Percentiles rank a stretch among this genome's conserved stretches.
phyloP scores from a whole-genome alignment of 768 basidiomycete genomes.

The Tricholoma matsutake region DNA sequence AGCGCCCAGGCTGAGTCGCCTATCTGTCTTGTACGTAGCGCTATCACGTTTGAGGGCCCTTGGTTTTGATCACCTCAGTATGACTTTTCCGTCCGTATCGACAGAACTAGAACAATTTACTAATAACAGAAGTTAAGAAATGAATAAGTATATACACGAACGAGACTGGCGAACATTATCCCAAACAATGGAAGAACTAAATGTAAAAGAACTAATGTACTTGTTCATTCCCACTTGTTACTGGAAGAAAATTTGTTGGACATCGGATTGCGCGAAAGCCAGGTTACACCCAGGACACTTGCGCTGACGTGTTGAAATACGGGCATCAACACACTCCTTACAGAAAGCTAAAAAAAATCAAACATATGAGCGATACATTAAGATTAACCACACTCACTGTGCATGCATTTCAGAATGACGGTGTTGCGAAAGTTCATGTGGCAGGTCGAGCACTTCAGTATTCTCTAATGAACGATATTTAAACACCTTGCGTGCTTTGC shows the following conservation, averaged over 20 bases:
- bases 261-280: conserved; percentile 80
- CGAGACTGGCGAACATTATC: not conserved
- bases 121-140: not conserved
- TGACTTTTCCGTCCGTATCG: not conserved
- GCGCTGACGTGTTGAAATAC: conserved; percentile 84
- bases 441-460: conserved; percentile 90
- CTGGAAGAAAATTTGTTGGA: conserved; percentile 50
- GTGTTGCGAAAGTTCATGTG: conserved; percentile 72
- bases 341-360: conserved; percentile 64
- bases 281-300: conserved; percentile 91
- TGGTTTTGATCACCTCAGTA: not conserved
- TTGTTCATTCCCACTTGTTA: conserved; percentile 17
- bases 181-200: not conserved
- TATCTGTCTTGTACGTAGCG: not conserved
- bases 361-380: not conserved
- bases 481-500: not conserved
- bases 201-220: not conserved
- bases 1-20: conserved; percentile 1
- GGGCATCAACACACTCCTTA: conserved; percentile 79
- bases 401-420: conserved; percentile 86
- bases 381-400: conserved; percentile 56
- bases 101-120: not conserved
- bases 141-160: not conserved
- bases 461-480: conserved; percentile 43
- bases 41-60: not conserved